A percentile compares a stretch with the other conserved stretches of the same genome.
Evolutionary conservation across 164 flowering plant species (phyloP).

Genomic region (Vitis amurensis): DNA sequence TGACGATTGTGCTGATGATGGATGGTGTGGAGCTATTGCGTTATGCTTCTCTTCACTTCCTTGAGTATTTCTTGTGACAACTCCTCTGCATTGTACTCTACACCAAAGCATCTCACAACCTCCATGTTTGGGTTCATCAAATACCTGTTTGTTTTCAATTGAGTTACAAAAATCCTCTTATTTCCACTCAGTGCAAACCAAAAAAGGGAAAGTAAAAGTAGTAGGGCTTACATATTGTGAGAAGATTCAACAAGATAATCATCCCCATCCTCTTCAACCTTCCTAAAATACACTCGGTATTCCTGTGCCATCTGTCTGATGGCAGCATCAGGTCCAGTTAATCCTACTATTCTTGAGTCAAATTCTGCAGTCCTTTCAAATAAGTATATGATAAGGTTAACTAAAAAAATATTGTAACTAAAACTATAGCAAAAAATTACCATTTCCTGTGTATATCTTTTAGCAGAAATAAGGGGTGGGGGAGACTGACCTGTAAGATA

Average conservation of each 20-base stretch:
- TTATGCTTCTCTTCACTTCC: slow-evolving; percentile 35
- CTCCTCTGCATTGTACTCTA: slow-evolving; percentile 68
- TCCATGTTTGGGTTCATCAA: slow-evolving; percentile 74
- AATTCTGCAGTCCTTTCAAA: slow-evolving; percentile 56
- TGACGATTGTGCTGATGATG: neutral
- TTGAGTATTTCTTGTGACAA: slow-evolving; percentile 56
- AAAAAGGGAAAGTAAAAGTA: neutral
- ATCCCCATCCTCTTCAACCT: slow-evolving; percentile 78
- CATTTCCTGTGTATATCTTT: too few species aligned
- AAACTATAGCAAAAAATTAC: neutral
- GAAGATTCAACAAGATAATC: slow-evolving; percentile 89
- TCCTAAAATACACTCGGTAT: slow-evolving; percentile 74
- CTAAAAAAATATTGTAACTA: neutral
- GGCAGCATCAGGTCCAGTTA: slow-evolving; percentile 59
- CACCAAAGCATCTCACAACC: slow-evolving; percentile 69
- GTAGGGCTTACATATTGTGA: slow-evolving; percentile 68
- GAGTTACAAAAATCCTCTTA: neutral
- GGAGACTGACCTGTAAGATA: slow-evolving; percentile 70
- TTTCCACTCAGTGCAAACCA: neutral
- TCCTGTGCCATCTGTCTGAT: slow-evolving; percentile 80
- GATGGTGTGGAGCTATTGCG: neutral
- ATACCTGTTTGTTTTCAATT: slow-evolving; percentile 51
- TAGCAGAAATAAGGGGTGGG: neutral
- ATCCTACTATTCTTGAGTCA: slow-evolving; percentile 74
- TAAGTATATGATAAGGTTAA: neutral